These are phyloP conservation scores for Bruguiera hainesii DNA, from an alignment of 441 rosid species.

Conservation along the genomic window DNA sequence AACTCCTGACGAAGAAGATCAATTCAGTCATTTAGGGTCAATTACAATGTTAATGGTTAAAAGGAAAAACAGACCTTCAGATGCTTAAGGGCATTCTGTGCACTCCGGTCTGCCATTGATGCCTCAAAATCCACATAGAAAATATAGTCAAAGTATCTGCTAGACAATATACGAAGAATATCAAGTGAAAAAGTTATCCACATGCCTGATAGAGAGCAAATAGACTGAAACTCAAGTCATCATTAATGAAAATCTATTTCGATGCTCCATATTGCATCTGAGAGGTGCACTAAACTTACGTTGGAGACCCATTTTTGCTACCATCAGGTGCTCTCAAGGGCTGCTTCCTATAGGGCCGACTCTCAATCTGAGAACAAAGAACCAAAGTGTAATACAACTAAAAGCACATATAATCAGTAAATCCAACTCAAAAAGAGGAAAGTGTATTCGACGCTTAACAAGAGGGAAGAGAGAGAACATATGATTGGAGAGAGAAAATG, in stretches of 20 bases:
- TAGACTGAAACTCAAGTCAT: slow-evolving; percentile 1
- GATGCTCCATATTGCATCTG: slow-evolving; percentile 8
- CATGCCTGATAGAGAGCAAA: background rate
- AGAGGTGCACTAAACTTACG: slow-evolving; percentile 32
- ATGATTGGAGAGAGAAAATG: background rate
- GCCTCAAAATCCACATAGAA: slow-evolving; percentile 98
- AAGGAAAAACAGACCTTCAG: slow-evolving; percentile 50
- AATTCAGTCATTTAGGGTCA: slow-evolving; percentile 4
- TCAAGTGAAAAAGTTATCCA: background rate
- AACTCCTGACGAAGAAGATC: slow-evolving; percentile 59
- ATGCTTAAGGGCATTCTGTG: slow-evolving; percentile 92
- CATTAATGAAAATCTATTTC: background rate
- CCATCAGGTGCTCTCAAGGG: slow-evolving; percentile 70
- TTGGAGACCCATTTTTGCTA: slow-evolving; percentile 39
- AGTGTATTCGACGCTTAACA: background rate
- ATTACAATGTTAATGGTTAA: background rate
- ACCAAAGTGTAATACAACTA: slow-evolving; percentile 4
- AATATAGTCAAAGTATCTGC: slow-evolving; percentile 86
- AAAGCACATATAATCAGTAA: slow-evolving; percentile 8
- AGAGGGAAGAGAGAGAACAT: background rate
- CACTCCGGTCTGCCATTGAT: slow-evolving; percentile 92
- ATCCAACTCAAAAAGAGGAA: slow-evolving; percentile 4
- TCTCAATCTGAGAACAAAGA: slow-evolving; percentile 68
- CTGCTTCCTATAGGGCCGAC: slow-evolving; percentile 83
- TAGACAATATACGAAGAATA: slow-evolving; percentile 12